These are phyloP conservation scores for Manihot esculenta DNA, from an alignment of 441 rosid species.

Conservation along the genomic window DNA sequence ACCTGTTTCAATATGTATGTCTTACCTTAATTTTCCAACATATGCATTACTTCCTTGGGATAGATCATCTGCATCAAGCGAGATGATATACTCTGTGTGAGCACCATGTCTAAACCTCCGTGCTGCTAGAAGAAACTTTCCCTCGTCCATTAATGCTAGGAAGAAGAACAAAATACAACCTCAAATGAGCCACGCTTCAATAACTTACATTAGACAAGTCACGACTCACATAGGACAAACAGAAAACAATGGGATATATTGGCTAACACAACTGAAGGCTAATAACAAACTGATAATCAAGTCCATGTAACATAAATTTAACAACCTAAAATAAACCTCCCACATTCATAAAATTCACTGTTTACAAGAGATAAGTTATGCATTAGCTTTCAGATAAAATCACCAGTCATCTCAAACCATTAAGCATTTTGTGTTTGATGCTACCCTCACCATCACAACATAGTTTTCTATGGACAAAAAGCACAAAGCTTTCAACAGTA, in stretches of 20 bases:
- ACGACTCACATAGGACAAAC: background rate
- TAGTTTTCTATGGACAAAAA: background rate
- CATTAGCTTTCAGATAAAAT: background rate
- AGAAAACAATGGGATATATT: background rate
- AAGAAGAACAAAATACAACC: constrained; percentile 5
- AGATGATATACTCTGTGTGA: constrained; percentile 77
- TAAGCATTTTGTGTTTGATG: background rate
- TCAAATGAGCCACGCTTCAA: background rate
- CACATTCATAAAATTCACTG: background rate
- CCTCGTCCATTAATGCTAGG: constrained; percentile 71
- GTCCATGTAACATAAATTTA: background rate
- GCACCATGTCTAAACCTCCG: constrained; percentile 75
- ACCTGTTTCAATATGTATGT: background rate
- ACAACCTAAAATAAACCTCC: background rate
- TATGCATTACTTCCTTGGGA: constrained; percentile 95
- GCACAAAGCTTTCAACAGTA: background rate
- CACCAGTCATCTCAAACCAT: background rate
- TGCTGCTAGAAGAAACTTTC: constrained; percentile 93
- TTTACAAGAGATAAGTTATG: background rate
- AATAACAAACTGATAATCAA: background rate
- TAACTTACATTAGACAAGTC: background rate
- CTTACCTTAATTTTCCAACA: constrained; percentile 82
- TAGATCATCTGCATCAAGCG: constrained; percentile 76
- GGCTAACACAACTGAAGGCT: background rate
- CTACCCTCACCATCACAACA: background rate